Base-by-base conservation (phyloP, 129 eudicot genomes). In the Lonicera japonica region DNA sequence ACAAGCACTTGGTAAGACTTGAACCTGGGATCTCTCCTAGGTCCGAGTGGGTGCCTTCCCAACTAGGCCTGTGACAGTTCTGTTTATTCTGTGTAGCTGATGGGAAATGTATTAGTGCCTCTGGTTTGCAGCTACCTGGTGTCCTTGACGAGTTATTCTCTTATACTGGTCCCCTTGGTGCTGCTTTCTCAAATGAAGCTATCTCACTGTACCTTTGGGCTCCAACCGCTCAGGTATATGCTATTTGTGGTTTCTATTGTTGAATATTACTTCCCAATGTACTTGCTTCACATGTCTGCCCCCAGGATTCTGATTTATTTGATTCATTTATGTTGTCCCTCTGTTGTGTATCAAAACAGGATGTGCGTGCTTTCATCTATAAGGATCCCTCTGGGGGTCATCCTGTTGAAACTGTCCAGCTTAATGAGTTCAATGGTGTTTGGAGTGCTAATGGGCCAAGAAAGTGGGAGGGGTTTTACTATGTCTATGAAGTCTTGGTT, bases 41-140 rank as follows among this genome's bases (percentile, higher is more conserved):
- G n/a, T n/a, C n/a, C n/a, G n/a, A n/a, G n/a, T n/a, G n/a, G n/a
- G n/a, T n/a, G n/a, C n/a, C n/a, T n/a, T n/a, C n/a, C n/a, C n/a
- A n/a, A n/a, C n/a, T n/a, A n/a, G n/a, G n/a, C n/a, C n/a, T n/a
- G n/a, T 51, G 54, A 73, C 57, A 11, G 13, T 25, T 53, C 11
- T 61, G 21, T 71, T 57, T 46, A 21, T 58, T 43, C 59, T 47
- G 14, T 79, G 70, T 70, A 92, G 99, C 83, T 58, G 79, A 58
- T 61, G 91, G 95, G 56, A 58, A 65, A 43, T 85, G 88, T 69
- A 72, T 75, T 64, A 78, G 54, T 58, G 87, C 81, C 41, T 82
- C 96, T 69, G 82, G 99, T 57, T 70, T 92, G 81, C 99, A 92
- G 77, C 50, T 88, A 68, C 96, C 99, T 41, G 96, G 99, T 70